Conservation (phyloP, 176 grass and related monocot genomes). For the Cenchrus fungigraminus region DNA sequence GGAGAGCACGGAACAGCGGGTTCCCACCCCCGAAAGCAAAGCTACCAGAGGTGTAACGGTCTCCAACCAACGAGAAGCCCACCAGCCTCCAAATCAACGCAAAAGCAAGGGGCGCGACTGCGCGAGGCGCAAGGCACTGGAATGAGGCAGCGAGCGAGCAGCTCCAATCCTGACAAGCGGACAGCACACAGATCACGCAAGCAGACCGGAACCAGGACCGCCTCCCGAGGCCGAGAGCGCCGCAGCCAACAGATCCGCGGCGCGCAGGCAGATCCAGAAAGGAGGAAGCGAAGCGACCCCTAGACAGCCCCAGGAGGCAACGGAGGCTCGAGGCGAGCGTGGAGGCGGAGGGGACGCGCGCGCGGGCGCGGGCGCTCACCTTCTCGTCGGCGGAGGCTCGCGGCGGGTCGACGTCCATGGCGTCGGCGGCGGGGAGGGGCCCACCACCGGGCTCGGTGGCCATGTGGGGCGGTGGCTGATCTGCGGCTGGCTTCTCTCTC, state of each 20-base stretch:
- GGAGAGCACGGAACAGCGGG: background rate
- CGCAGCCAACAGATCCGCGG: conserved; percentile 26
- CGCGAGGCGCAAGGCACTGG: background rate
- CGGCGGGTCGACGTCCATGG: conserved; percentile 52
- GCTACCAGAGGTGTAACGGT: conserved; percentile 3
- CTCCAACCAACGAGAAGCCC: background rate
- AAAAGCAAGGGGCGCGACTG: background rate
- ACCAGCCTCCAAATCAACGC: background rate
- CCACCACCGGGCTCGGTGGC: conserved; percentile 15
- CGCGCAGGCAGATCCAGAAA: conserved; percentile 8
- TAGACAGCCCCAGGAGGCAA: background rate
- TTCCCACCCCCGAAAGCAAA: conserved; percentile 4
- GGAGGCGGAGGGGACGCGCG: background rate
- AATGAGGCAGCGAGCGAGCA: background rate
- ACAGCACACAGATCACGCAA: background rate
- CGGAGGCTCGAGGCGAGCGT: background rate
- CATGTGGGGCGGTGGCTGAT: conserved; percentile 25
- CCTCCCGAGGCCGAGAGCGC: background rate
- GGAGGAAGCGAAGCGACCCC: background rate
- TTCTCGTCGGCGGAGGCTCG: conserved; percentile 39
- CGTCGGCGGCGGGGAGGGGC: conserved; percentile 16
- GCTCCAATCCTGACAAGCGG: background rate
- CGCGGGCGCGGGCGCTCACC: background rate
- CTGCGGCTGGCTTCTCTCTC: background rate
- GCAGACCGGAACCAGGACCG: background rate